A percentile compares a stretch with the other conserved stretches of the same genome.
Evolutionary conservation across 257 asterid species (phyloP).

Genomic region (Salvia splendens): DNA sequence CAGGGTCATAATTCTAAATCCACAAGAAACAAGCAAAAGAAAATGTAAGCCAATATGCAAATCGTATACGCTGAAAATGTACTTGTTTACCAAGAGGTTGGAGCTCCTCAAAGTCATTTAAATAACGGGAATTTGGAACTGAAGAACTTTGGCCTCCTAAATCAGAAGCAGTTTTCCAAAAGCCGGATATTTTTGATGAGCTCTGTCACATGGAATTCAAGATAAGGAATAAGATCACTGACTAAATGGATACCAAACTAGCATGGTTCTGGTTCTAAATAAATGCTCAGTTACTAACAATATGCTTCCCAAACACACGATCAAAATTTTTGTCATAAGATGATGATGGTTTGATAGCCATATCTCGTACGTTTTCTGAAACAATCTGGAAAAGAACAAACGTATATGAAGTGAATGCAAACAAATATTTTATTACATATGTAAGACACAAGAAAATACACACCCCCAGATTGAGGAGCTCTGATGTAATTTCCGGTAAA

Average conservation of each 20-base stretch:
- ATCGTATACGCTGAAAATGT: slow-evolving; percentile 8
- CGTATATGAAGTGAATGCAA: slow-evolving; percentile 27
- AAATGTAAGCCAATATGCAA: slow-evolving; percentile 28
- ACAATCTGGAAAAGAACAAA: slow-evolving; percentile 56
- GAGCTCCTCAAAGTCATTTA: slow-evolving; percentile 94
- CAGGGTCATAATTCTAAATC: slow-evolving; percentile 1
- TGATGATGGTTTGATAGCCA: slow-evolving; percentile 70
- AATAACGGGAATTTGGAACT: slow-evolving; percentile 73
- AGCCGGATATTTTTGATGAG: slow-evolving; percentile 63
- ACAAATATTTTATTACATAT: slow-evolving; percentile 20
- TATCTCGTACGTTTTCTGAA: slow-evolving; percentile 68
- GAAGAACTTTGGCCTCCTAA: slow-evolving; percentile 58
- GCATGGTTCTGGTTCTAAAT: slow-evolving; percentile 29
- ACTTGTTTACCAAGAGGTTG: slow-evolving; percentile 76
- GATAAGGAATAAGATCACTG: slow-evolving; percentile 27
- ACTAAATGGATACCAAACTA: slow-evolving; percentile 29
- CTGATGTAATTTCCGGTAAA: slow-evolving; percentile 79
- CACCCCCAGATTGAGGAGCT: slow-evolving; percentile 82
- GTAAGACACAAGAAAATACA: slow-evolving; percentile 31
- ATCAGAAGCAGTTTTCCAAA: slow-evolving; percentile 76
- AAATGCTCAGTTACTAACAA: slow-evolving; percentile 49
- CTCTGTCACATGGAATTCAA: slow-evolving; percentile 43
- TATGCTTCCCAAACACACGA: slow-evolving; percentile 65
- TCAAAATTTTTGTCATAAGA: slow-evolving; percentile 68
- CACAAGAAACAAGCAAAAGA: slow-evolving; percentile 24